Evolutionary conservation across 1,284 basidiomycete genomes (phyloP).

Genomic region (Anthracocystis walkeri): DNA sequence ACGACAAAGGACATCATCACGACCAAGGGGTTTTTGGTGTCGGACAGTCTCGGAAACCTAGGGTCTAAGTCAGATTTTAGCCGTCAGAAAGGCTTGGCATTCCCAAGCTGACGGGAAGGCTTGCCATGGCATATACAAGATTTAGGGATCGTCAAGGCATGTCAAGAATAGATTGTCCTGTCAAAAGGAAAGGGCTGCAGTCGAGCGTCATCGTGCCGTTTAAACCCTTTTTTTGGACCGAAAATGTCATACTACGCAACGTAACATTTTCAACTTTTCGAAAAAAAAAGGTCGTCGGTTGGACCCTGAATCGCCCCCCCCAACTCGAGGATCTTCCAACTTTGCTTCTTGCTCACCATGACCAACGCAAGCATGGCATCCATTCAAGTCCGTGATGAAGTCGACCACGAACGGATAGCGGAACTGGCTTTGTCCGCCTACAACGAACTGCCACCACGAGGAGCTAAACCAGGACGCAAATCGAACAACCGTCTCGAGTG

Average conservation of each 20-base stretch:
- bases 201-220: constrained; percentile 14
- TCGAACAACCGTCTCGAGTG: constrained; percentile 49
- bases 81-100: constrained; percentile 11
- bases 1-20: too few relatives aligned
- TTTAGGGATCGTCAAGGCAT: constrained; percentile 2
- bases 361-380: constrained; percentile 2
- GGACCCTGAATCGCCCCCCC: constrained; percentile 20
- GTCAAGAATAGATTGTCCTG: background rate
- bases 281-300: background rate
- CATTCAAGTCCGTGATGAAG: background rate
- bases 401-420: constrained; percentile 41
- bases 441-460: constrained; percentile 29
- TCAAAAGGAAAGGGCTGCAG: constrained; percentile 3
- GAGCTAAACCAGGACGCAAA: constrained; percentile 47
- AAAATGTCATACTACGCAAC: background rate
- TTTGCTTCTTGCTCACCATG: background rate
- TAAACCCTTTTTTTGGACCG: background rate
- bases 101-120: background rate
- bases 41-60: background rate
- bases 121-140: background rate
- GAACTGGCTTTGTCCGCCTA: constrained; percentile 22
- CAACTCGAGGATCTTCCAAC: background rate
- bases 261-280: background rate
- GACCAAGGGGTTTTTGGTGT: background rate
- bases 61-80: background rate